Base-by-base conservation (phyloP, 768 basidiomycete genomes). In the Leucocoprinus leucothites region DNA sequence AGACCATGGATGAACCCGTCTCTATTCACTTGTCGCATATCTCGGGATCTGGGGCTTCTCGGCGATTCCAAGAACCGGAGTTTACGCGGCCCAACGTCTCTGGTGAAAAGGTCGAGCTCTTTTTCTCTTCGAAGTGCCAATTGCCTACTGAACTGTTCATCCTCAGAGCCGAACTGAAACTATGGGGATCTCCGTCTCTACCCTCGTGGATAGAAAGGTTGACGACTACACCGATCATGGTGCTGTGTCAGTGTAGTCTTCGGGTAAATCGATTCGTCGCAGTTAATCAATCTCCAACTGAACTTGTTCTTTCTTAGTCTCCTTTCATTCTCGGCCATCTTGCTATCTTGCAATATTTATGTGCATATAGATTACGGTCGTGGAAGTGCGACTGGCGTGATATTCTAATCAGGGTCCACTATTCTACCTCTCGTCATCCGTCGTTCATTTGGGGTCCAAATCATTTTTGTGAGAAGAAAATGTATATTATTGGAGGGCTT, bases 11-110 rank as follows among this genome's bases (percentile, higher is more conserved):
- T 1, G 70, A 71, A 14, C 63, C 67, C 1, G 62, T 76, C 14
- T 77, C 80, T 5, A 73, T 81, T 42, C 74, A 75, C 48, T 70
- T 81, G 26, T 75, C 73, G 2, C 67, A 70, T 18, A 61, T 76
- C 3, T 67, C 69, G 36, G 54, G 44, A 5, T 53, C 38, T 13
- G 48, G 57, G 22, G 21, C 48, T 58, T 49, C 35, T n/a, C 24
- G 44, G 26, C n/a, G 34, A 8, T 53, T 34, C 18, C 61, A 58
- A 43, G 63, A 63, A n/a, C 44, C 58, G 5, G 58, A 60, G 34
- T 57, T 48, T 44, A 41, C 53, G 7, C 35, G 44, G 19, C 57
- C 59, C 9, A 53, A 40, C 16, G 43, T 45, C 13, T 38, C 19
- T 42, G n/a, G 21, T 31, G 61, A 60, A 40, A 66, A 69, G 63